Evolutionary conservation across 2,329 filamentous ascomycete species (phyloP), one percentile per base, ranked within the genome.

Genomic region (Ophiobolus disseminans): DNA sequence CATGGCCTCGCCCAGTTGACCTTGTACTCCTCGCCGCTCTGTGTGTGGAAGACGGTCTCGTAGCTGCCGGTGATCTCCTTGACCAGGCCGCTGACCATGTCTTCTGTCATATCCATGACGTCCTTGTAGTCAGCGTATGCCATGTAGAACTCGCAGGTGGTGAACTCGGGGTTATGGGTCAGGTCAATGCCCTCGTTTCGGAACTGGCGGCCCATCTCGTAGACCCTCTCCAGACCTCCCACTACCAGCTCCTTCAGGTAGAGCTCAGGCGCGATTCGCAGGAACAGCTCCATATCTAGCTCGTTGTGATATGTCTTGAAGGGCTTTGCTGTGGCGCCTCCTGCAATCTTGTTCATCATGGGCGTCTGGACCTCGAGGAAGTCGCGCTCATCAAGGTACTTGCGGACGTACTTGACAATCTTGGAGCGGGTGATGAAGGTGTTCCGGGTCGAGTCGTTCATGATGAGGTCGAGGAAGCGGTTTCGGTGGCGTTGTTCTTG

Each of bases 151-250:
- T 99, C 94, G 74, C 91, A 90, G 20, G 91, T 96, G 34, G 94
- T 99, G 80, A 99, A 99, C 73, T 99, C 94, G 30, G 90, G 94
- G 80, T 97, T 99, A 81, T 99, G 94, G 6, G 94, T 99, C 40
- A 94, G 80, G 73, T 96, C 91, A 57, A 91, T 88, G 50, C 89
- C 87, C 75, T 96, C 92, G 69, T 99, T 99, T 66, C 94, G 82
- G 84, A 99, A 99, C 73, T 96, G 91, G 60, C 91, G 88, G 58
- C 94, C 94, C 55, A 99, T 86, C 74, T 99, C 94, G 76, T 96
- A 99, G 11, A 99, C 94, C 65, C 90, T 86, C 78, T 96, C 90
- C 32, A 97, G 82, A 50, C 93, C 94, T 68, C 95, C 95, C 23
- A 99, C 93, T 40, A 97, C 89, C 50, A 89, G 81, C 86, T 95